These are phyloP conservation scores for Ehretia macrophylla DNA, from an alignment of 257 asterid species.

Conservation along the genomic window DNA sequence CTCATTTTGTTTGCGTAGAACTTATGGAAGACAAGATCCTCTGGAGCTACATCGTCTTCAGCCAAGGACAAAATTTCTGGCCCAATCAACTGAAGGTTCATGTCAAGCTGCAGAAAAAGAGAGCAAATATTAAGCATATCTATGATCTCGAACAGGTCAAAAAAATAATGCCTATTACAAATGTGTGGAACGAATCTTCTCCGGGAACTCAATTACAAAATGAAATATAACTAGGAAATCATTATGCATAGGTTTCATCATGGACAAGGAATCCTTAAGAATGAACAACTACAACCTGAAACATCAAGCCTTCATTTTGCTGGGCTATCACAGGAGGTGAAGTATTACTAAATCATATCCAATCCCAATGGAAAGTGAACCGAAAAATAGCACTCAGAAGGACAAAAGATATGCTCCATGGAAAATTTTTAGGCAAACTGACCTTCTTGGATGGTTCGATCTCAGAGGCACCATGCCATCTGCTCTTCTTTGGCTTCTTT, in stretches of 20 bases:
- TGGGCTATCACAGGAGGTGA: too few relatives aligned
- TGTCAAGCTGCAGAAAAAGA: slow-evolving; percentile 46
- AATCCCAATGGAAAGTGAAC: too few relatives aligned
- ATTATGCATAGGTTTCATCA: too few relatives aligned
- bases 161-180: too few relatives aligned
- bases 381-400: too few relatives aligned
- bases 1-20: slow-evolving; percentile 74
- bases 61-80: slow-evolving; percentile 72
- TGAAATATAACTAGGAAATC: neutral
- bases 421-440: neutral
- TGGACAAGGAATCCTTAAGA: too few relatives aligned
- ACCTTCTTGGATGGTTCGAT: slow-evolving; percentile 96
- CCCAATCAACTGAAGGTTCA: slow-evolving; percentile 72
- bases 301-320: too few relatives aligned
- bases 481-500: slow-evolving; percentile 76
- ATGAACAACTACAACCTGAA: too few relatives aligned
- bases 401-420: too few relatives aligned
- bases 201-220: too few relatives aligned
- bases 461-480: slow-evolving; percentile 90
- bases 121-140: neutral
- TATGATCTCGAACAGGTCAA: neutral
- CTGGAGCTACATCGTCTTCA: slow-evolving; percentile 73
- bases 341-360: too few relatives aligned
- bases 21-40: slow-evolving; percentile 88
- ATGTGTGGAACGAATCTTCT: neutral